These are phyloP conservation scores for Trichoderma koningiopsis DNA, from an alignment of 2,329 filamentous ascomycete genomes.

Conservation along the genomic window DNA sequence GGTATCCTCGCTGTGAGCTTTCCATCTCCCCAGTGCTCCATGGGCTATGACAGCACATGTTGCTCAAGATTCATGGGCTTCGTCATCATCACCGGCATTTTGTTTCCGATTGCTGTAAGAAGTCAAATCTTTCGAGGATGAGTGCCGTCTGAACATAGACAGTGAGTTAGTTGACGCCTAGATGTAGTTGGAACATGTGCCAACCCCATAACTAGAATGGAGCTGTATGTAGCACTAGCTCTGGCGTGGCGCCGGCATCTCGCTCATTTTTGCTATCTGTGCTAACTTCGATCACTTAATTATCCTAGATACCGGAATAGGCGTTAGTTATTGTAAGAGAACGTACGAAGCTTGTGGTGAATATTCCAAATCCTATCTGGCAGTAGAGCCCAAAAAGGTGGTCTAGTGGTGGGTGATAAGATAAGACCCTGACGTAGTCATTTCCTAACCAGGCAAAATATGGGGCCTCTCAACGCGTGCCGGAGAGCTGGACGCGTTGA, in stretches of 20 bases:
- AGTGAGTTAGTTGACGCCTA: background rate
- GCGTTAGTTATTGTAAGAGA: background rate
- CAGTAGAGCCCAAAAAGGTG: background rate
- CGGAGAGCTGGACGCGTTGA: slow-evolving; percentile 18
- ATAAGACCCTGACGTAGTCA: slow-evolving; percentile 24
- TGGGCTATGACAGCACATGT: background rate
- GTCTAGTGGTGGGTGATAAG: slow-evolving; percentile 1
- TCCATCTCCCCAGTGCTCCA: background rate
- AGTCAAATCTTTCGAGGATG: background rate
- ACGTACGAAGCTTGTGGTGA: background rate
- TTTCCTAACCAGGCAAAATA: slow-evolving; percentile 15
- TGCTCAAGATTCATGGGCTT: background rate
- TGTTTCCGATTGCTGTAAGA: background rate
- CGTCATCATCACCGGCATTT: slow-evolving; percentile 12
- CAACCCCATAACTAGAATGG: background rate
- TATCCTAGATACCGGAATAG: background rate
- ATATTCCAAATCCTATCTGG: background rate
- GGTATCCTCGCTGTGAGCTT: background rate
- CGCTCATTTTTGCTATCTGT: background rate
- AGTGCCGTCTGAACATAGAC: background rate
- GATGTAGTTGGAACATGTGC: background rate
- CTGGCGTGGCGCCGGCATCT: background rate
- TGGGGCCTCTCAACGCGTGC: slow-evolving; percentile 21
- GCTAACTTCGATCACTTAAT: too few relatives aligned
- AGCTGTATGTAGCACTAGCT: background rate